Evolutionary conservation across 495 filamentous ascomycete species (phyloP).

Genomic region (Hypomontagnella submonticulosa): DNA sequence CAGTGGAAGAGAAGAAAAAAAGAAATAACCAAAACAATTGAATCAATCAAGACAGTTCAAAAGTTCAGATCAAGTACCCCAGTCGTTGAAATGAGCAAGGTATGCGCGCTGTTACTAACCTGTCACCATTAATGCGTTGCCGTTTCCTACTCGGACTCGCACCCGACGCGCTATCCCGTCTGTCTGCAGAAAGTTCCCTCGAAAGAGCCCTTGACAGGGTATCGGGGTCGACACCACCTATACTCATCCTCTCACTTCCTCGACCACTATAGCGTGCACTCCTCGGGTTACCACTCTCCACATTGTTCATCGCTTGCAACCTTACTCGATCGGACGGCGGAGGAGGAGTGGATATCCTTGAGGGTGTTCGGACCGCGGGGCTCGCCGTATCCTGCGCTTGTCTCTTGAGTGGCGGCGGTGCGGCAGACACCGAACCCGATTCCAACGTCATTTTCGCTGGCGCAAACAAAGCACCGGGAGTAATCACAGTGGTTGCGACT

Average conservation of each 20-base stretch:
- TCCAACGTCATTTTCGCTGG: slow-evolving; percentile 50
- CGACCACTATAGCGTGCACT: slow-evolving; percentile 48
- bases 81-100: not conserved
- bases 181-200: slow-evolving; percentile 48
- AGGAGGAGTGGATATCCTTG: slow-evolving; percentile 53
- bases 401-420: slow-evolving; percentile 51
- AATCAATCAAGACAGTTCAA: slow-evolving; percentile 18
- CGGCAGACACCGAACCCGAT: slow-evolving; percentile 44
- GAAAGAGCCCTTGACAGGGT: slow-evolving; percentile 47
- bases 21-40: slow-evolving; percentile 3
- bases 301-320: slow-evolving; percentile 49
- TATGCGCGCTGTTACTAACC: slow-evolving; percentile 57
- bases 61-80: not conserved
- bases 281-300: slow-evolving; percentile 39
- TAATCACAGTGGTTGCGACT: not conserved
- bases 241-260: slow-evolving; percentile 39
- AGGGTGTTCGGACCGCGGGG: slow-evolving; percentile 48
- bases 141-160: slow-evolving; percentile 87
- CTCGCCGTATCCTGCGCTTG: slow-evolving; percentile 48
- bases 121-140: slow-evolving; percentile 85
- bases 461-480: not conserved
- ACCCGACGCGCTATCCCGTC: slow-evolving; percentile 74
- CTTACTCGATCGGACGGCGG: slow-evolving; percentile 51
- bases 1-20: not conserved
- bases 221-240: slow-evolving; percentile 51